Percentiles rank a stretch among this genome's conserved stretches.
Conservation (phyloP, 1,284 basidiomycete species). For the Microbotryomycetes sp. region DNA sequence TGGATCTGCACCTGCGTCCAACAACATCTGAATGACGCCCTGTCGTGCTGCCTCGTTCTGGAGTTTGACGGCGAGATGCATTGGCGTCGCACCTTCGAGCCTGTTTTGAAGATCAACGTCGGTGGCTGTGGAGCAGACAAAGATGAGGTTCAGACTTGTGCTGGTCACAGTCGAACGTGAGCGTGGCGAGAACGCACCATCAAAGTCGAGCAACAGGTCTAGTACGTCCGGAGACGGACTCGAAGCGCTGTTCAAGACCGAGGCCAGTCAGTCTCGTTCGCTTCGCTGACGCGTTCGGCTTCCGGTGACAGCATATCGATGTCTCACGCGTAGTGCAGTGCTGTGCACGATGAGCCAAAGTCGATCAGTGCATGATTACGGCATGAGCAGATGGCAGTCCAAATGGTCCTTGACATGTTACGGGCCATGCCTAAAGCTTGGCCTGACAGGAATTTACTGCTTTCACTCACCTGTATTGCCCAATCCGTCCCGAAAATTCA, state of each 20-base stretch:
- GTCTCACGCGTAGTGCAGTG: conserved; percentile 71
- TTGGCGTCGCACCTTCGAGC: conserved; percentile 66
- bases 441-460: conserved; percentile 68
- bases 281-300: neutral
- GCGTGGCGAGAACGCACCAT: conserved; percentile 42
- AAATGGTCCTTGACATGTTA: neutral
- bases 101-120: conserved; percentile 77
- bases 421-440: conserved; percentile 14
- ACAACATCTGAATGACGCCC: conserved; percentile 56
- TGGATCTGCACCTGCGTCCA: conserved; percentile 71
- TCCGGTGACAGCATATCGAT: conserved; percentile 8
- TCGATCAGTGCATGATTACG: conserved; percentile 2
- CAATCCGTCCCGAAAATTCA: conserved; percentile 65
- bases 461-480: conserved; percentile 25
- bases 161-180: conserved; percentile 35
- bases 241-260: conserved; percentile 46
- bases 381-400: conserved; percentile 1
- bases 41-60: conserved; percentile 57
- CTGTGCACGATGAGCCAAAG: conserved; percentile 43
- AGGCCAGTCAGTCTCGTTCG: neutral
- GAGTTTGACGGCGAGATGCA: conserved; percentile 68
- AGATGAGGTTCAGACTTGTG: conserved; percentile 31
- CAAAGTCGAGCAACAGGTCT: conserved; percentile 64
- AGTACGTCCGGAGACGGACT: conserved; percentile 57
- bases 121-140: conserved; percentile 44